Evolutionary conservation across 495 filamentous ascomycete genomes (phyloP), one percentile per base, ranked within the genome.

Genomic region (Penicillium atrosanguineum): DNA sequence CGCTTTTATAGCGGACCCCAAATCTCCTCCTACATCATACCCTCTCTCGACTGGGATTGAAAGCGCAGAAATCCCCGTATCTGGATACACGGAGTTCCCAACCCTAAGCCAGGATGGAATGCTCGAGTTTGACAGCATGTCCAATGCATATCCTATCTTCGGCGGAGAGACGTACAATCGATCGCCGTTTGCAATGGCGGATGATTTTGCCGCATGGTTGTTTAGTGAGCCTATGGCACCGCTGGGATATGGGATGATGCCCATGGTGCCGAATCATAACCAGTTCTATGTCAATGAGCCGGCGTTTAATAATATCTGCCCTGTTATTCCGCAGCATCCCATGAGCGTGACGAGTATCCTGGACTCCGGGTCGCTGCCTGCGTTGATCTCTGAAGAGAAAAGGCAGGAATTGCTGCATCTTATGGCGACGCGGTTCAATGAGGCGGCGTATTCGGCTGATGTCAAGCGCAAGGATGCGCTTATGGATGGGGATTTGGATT

Each of bases 331-430:
- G 9, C 82, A 89, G 36, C 88, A 74, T 26, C 90, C 91, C 14
- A 97, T 96, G 92, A 88, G 91, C 20, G 88, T 96, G 39, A 94
- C 87, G 44, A 95, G 86, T 57, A 82, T 96, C 19, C 74, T 97
- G n/a, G 92, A 95, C 60, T 85, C 90, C 11, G 85, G 83, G 18
- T 83, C 90, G 0, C 85, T 88, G 3, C 88, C 92, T 56, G 87
- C 87, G 11, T 77, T 87, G 20, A 77, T 98, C 43, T 94, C 91
- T 0, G 91, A 96, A 54, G 87, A 91, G 56, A 96, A 95, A 71
- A 84, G 89, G 48, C 82, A 87, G 58, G 85, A 91, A 44, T 70
- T 98, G 16, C 79, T 93, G n/a, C 86, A 91, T 57, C 78, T 96
- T n/a, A 91, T 97, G 65, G 83, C 82, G 26, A 83, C 81, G 3